Conservation (phyloP, 164 flowering plant species). For the Kalanchoe fedtschenkoi region DNA sequence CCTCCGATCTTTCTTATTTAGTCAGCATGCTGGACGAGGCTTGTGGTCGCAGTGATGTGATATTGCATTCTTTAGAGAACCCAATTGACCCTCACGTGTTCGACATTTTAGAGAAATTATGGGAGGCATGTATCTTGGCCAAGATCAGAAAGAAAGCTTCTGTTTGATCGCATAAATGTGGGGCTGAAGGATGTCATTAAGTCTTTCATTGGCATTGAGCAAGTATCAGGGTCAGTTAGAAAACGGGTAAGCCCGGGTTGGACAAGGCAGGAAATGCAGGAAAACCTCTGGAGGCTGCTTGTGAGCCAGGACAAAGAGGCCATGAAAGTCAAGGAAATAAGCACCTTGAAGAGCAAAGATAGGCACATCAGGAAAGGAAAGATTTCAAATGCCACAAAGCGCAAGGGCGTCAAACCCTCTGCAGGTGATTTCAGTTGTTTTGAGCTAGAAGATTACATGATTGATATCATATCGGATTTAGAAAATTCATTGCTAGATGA, state of each 20-base stretch:
- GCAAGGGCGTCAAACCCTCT: neutral
- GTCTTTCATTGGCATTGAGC: constrained; percentile 10
- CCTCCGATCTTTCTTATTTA: constrained; percentile 38
- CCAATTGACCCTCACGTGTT: constrained; percentile 41
- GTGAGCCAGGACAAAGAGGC: constrained; percentile 23
- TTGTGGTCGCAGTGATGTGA: constrained; percentile 13
- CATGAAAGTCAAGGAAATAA: neutral
- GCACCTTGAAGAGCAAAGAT: neutral
- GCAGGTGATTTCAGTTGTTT: neutral
- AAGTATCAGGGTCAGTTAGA: constrained; percentile 17
- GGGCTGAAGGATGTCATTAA: constrained; percentile 23
- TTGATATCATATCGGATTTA: neutral
- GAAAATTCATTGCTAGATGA: neutral
- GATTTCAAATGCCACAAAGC: neutral
- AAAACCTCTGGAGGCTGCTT: constrained; percentile 30
- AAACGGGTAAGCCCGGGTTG: constrained; percentile 13
- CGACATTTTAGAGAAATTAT: constrained; percentile 56
- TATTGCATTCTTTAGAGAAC: constrained; percentile 38
- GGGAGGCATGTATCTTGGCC: constrained; percentile 37
- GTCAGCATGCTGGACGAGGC: constrained; percentile 44
- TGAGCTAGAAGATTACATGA: neutral
- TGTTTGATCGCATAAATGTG: constrained; percentile 40
- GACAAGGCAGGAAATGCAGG: constrained; percentile 22
- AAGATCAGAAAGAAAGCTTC: constrained; percentile 44
- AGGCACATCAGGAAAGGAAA: too few species aligned